Evolutionary conservation across 371 early-diverging fungal species (phyloP), one percentile per base, ranked within the genome.

Genomic region (Syncephalastrum contaminatum): DNA sequence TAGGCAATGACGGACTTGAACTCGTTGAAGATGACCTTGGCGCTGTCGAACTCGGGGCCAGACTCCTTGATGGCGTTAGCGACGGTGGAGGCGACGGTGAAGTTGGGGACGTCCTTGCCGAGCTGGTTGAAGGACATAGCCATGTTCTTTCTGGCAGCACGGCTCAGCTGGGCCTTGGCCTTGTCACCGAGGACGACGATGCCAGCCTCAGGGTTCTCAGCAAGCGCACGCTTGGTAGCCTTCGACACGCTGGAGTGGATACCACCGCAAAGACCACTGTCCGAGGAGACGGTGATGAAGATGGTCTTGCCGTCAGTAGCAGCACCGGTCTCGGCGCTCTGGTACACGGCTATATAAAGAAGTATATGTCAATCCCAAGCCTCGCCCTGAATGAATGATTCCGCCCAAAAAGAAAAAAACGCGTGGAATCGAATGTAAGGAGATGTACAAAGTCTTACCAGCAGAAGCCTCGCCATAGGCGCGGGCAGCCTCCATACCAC

Each of bases 261-360:
- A 87, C 96, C 97, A 76, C 98, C 97, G 83, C 99, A 98, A 39
- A 99, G 90, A 82, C 99, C 99, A 83, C 95, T 89, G 83, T 99
- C 99, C 47, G 96, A 96, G 25, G 96, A 95, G 50, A 89, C 77
- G 39, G 94, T 89, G 54, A 99, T 75, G 74, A 87, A 80, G 60
- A 90, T 69, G 39, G 82, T 72, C 60, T 82, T 83, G 57, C 73
- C 81, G 15, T 70, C 74, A 49, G 81, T 85, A 58, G 79, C 67
- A 62, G 80, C 72, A 58, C 70, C 72, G 55, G 91, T 86, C 54
- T 91, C 90, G 60, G 92, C 84, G 78, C 86, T 88, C 67, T 84
- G 60, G 78, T 86, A 87, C 59, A 95, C 79, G 73, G 86, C 95
- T 93, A 74, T 45, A 42, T 20, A 39, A 30, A 5, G 10, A 30